Evolutionary conservation across 805 yeast species (phyloP), one percentile per base, ranked within the genome.

Genomic region (Tetrapisispora iriomotensis): DNA sequence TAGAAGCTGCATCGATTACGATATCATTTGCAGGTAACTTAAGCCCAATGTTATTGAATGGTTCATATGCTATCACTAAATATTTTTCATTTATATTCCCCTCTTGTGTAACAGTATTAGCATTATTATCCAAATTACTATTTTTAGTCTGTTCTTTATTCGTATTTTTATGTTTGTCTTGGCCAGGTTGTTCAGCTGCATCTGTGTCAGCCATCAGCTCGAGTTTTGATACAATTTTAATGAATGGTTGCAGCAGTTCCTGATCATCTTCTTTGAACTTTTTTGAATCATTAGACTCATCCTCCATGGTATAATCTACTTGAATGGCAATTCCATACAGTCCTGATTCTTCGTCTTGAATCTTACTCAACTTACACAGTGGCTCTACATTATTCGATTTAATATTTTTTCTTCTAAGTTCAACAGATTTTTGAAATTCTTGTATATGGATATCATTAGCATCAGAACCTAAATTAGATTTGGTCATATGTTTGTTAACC

Each of bases 1-100:
- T 15, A n/a, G 45, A 33, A 17, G 66, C 60, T 44, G 71, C 76
- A 17, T 37, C 40, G 8, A 45, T 26, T 7, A 42, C 26, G 12
- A 77, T 65, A 19, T 76, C 74, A 17, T 54, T 65, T 27, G 49
- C 45, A 1, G 94, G 94, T 10, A 92, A 67, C 42, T 84, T 79
- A 41, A 90, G 65, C 1, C 81, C 82, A 8, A 86, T 67, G 42
- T 79, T 85, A 44, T 86, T 90, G 58, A 85, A 92, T 1, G 96
- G 96, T 56, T 86, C 95, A 3, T 81, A 92, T n/a, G 87, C 78
- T 0, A 88, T 62, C 9, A 88, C 77, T 46, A 92, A 50, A 55
- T 79, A 88, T 60, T 66, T 63, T 29, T 65, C 60, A 37, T 66
- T 63, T 24, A 18, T 21, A 23, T 31, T 25, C 15, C 18, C 27